Percentiles rank a stretch among this genome's conserved stretches.
These are phyloP conservation scores for Exobasidium rhododendri DNA, from an alignment of 1,284 basidiomycete species.

Conservation along the genomic window DNA sequence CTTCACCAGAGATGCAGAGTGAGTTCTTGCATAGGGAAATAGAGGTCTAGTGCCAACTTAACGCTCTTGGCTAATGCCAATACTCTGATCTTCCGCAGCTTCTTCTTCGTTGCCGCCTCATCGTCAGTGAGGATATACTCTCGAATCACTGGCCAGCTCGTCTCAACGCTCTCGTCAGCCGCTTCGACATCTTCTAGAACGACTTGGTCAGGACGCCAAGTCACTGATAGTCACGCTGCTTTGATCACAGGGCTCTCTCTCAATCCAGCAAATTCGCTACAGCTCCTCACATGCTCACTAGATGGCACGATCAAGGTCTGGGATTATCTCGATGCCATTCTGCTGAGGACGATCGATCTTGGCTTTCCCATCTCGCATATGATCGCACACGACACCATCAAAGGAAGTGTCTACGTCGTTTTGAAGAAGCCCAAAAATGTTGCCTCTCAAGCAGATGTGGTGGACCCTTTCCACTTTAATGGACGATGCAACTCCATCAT, in stretches of 20 bases:
- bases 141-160: conserved; percentile 42
- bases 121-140: conserved; percentile 45
- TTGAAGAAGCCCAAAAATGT: conserved; percentile 60
- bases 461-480: conserved; percentile 3
- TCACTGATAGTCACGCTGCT: conserved; percentile 26
- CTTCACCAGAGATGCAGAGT: conserved; percentile 20
- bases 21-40: neutral
- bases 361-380: conserved; percentile 71
- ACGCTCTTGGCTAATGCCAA: no score
- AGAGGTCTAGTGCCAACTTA: no score
- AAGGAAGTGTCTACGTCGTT: conserved; percentile 67
- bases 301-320: conserved; percentile 83
- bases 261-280: conserved; percentile 81
- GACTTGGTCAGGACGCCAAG: neutral
- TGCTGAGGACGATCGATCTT: conserved; percentile 62
- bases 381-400: conserved; percentile 67
- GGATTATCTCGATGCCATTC: conserved; percentile 84
- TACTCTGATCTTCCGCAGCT: conserved; percentile 26
- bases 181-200: neutral
- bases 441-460: conserved; percentile 18
- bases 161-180: conserved; percentile 40
- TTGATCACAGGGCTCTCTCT: conserved; percentile 68
- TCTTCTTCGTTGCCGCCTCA: conserved; percentile 44
- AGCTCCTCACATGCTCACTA: conserved; percentile 78
- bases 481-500: conserved; percentile 34